Percentiles rank a stretch among this genome's conserved stretches.
These are phyloP conservation scores for Coemansia sp. DNA, from an alignment of 192 early-diverging fungal species.

Conservation along the genomic window DNA sequence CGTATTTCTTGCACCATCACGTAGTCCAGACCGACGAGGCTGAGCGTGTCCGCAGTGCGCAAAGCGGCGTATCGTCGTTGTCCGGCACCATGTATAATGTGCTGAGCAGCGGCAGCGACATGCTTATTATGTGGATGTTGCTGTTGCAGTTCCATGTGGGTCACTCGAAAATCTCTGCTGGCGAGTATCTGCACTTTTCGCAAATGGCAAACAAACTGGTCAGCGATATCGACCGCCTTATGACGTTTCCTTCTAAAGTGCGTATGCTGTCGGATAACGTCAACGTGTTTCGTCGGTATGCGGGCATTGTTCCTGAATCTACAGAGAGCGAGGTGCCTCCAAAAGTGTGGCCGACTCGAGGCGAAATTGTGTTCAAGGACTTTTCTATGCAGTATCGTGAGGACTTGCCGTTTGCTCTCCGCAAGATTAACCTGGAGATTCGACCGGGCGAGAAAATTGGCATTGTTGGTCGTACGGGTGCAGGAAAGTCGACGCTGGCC, in stretches of 20 bases:
- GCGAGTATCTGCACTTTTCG: constrained; percentile 21
- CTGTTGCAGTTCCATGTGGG: constrained; percentile 27
- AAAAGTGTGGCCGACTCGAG: constrained; percentile 65
- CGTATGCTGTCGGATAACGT: constrained; percentile 14
- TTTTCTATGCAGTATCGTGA: constrained; percentile 64
- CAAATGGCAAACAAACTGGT: constrained; percentile 14
- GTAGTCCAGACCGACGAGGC: constrained; percentile 58
- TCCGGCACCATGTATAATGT: constrained; percentile 48
- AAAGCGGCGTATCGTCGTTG: constrained; percentile 61
- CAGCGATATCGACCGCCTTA: constrained; percentile 8
- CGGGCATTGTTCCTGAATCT: constrained; percentile 46
- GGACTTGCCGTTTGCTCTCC: constrained; percentile 38
- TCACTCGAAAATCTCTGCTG: constrained; percentile 23
- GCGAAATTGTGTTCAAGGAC: constrained; percentile 61
- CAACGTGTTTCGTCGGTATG: constrained; percentile 30
- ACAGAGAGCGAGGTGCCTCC: constrained; percentile 16
- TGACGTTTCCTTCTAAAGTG: constrained; percentile 14
- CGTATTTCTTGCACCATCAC: constrained; percentile 57
- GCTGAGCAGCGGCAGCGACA: constrained; percentile 54
- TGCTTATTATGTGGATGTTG: constrained; percentile 21
- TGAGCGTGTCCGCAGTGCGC: constrained; percentile 56
- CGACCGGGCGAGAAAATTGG: constrained; percentile 63
- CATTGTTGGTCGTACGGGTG: constrained; percentile 57
- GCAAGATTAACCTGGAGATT: constrained; percentile 50
- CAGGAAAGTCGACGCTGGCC: constrained; percentile 63